Base-by-base conservation (phyloP, 2,329 filamentous ascomycete genomes). In the Elsinoe batatas region DNA sequence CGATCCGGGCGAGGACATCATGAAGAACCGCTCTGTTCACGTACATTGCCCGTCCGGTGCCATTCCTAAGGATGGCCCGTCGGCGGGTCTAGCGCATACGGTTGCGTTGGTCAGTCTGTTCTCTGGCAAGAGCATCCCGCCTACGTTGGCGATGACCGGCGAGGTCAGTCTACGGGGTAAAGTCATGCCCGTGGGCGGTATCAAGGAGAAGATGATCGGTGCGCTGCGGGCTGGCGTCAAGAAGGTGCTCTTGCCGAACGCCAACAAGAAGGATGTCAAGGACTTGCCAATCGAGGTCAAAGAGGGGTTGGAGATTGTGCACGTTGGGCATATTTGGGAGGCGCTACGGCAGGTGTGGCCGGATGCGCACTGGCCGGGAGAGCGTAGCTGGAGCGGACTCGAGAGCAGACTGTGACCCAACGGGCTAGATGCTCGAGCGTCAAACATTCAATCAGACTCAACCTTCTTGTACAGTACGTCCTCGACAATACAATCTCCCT, bases 181-280 rank as follows among this genome's bases (percentile, higher is more conserved):
- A 61, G 87, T 98, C 56, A 88, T 93, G 72, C 89, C 91, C 22
- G 93, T 98, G 35, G 93, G 93, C 54, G 93, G 93, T 15, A 97
- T 98, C 74, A 96, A 97, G 73, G 91, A 98, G 80, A 98, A 98
- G 72, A 78, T 97, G 54, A 97, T 98, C 67, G 93, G 93, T 18
- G 93, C 93, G 7, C 77, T 94, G 67, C 81, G 91, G 56, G 93
- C 93, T 1, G 93, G 93, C 26, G 91, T 98, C 59, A 95, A 95
- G 78, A 91, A 88, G 32, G 91, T 98, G 6, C 70, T 98, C 58
- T 75, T 98, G 6, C 93, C 93, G 2, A 80, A 85, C 32, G 85
- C 88, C 63, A 98, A 98, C 69, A 80, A 84, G 60, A 97, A 97
- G 73, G 93, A 98, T 68, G 85, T 87, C 57, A 87, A 87, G 70